A percentile compares a stretch with the other conserved stretches of the same genome.
These are phyloP conservation scores for Suhomyces bokatorum DNA, from an alignment of 1,139 yeast species.

Conservation along the genomic window DNA sequence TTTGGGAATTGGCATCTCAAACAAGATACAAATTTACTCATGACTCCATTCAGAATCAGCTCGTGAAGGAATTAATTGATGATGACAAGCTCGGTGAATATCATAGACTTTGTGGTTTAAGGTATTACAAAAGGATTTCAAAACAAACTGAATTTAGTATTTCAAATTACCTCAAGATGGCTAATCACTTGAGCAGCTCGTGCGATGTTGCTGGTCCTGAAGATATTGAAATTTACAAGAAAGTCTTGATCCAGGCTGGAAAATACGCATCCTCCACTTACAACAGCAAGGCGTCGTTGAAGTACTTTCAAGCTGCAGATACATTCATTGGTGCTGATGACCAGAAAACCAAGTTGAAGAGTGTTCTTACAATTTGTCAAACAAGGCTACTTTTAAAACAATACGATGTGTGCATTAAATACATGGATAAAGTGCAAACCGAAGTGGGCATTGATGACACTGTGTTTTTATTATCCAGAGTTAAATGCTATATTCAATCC, in stretches of 20 bases:
- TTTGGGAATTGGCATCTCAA: conserved; percentile 38
- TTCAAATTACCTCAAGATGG: conserved; percentile 33
- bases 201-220: conserved; percentile 26
- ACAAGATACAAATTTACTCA: conserved; percentile 39
- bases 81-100: conserved; percentile 30
- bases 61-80: conserved; percentile 28
- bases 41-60: conserved; percentile 32
- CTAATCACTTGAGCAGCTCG: conserved; percentile 35
- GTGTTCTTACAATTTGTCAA: conserved; percentile 36
- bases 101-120: conserved; percentile 47
- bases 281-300: conserved; percentile 32
- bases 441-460: conserved; percentile 29
- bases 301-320: conserved; percentile 33
- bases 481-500: conserved; percentile 41
- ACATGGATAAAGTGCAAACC: conserved; percentile 26
- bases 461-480: conserved; percentile 37
- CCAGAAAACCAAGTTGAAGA: conserved; percentile 23
- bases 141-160: conserved; percentile 22
- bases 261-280: conserved; percentile 37
- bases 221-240: conserved; percentile 30
- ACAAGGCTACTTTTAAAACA: conserved; percentile 29
- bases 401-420: conserved; percentile 30
- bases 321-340: conserved; percentile 24
- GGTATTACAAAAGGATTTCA: conserved; percentile 32
- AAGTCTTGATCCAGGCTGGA: conserved; percentile 40